Evolutionary conservation across 2,329 filamentous ascomycete genomes (phyloP), one percentile per base, ranked within the genome.

Genomic region (Penicillium sp.): DNA sequence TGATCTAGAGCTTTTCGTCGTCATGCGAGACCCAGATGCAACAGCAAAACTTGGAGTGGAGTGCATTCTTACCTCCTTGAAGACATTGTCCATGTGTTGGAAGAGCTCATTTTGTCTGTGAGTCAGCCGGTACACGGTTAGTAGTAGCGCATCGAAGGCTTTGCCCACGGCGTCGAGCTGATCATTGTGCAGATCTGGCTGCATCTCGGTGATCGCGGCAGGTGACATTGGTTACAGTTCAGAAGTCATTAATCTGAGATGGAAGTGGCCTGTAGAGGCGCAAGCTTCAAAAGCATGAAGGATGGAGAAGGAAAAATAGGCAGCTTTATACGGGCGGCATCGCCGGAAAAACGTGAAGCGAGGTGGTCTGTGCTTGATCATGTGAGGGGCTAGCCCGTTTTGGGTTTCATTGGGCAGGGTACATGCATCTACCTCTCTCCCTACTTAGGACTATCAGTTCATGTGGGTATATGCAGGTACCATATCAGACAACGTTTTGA

Each of bases 1-100:
- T 87, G 88, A 89, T 91, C 88, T 91, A 91, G 88, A 91, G 88
- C 88, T 91, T 76, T 73, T 77, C 72, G 5, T 82, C 80, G 73
- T 81, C 78, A 80, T 76, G 59, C 67, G 70, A 74, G 68, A 71
- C 64, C 59, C 46, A 42, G 47, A 51, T 48, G 42, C 47, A 32
- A 43, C 22, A 9, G 42, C 27, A 14, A 50, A 32, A 32, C 22
- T 54, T n/a, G 24, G 44, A 43, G 50, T n/a, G 36, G 7, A 43
- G 40, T 38, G 43, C 18, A 21, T 56, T 63, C 61, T 61, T 75
- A 77, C 75, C 74, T 77, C 67, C 55, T 74, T 66, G 54, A 72
- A 67, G 38, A 75, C 69, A 64, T 73, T 68, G 59, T 72, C 64
- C 52, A 75, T 63, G 48, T 68, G 67, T 44, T 67, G 64, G 49